Evolutionary conservation across 495 filamentous ascomycete species (phyloP).

Genomic region (Entonaema liquescens): DNA sequence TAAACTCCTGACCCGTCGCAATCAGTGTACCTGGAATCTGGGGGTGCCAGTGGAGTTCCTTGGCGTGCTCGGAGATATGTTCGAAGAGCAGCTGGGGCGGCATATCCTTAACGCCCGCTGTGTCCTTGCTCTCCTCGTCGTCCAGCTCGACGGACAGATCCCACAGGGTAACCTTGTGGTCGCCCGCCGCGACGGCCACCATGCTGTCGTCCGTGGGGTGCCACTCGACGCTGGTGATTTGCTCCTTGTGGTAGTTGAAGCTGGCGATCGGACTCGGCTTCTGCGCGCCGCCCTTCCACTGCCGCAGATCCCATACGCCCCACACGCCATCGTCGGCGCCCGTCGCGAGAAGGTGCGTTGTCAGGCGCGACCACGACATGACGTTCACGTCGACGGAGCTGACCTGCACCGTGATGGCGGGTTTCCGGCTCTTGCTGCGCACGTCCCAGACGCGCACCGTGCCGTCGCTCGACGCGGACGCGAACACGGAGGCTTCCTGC

Average conservation of each 20-base stretch:
- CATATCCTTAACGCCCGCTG: slow-evolving; percentile 85
- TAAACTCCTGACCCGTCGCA: slow-evolving; percentile 88
- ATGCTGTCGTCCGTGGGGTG: slow-evolving; percentile 96
- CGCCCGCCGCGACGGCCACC: slow-evolving; percentile 88
- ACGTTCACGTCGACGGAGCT: slow-evolving; percentile 92
- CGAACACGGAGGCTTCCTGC: slow-evolving; percentile 88
- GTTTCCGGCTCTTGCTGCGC: slow-evolving; percentile 83
- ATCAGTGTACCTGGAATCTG: slow-evolving; percentile 93
- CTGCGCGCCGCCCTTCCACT: slow-evolving; percentile 73
- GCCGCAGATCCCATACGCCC: slow-evolving; percentile 94
- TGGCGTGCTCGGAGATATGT: slow-evolving; percentile 92
- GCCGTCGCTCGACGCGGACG: slow-evolving; percentile 90
- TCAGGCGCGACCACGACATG: slow-evolving; percentile 89
- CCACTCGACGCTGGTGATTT: slow-evolving; percentile 96
- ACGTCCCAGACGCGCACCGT: slow-evolving; percentile 96
- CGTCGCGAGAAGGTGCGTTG: slow-evolving; percentile 86
- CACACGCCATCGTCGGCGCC: slow-evolving; percentile 94
- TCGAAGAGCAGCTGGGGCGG: slow-evolving; percentile 95
- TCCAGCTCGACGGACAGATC: slow-evolving; percentile 96
- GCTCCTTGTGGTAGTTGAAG: slow-evolving; percentile 94
- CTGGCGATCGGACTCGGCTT: slow-evolving; percentile 80
- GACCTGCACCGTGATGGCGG: slow-evolving; percentile 84
- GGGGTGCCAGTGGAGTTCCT: slow-evolving; percentile 96
- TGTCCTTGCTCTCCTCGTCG: slow-evolving; percentile 92
- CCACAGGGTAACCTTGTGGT: slow-evolving; percentile 95